phyloP scores from a whole-genome alignment of 169 alveolate genomes.

The Plasmodium gonderi region DNA sequence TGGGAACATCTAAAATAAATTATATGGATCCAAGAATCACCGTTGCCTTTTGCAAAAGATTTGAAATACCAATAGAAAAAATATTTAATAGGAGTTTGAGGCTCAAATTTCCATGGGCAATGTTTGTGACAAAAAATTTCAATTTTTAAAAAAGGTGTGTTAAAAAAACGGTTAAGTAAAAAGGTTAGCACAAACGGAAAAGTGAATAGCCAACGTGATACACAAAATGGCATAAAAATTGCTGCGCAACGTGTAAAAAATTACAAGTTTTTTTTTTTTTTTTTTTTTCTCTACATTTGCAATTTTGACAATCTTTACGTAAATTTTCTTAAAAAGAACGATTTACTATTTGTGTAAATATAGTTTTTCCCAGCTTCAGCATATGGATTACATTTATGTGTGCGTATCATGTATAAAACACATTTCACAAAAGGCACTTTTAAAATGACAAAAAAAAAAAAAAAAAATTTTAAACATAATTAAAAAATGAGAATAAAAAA shows the following conservation, averaged over 20 bases:
- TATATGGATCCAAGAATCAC: slow-evolving; percentile 99
- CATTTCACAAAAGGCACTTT: slow-evolving; percentile 9
- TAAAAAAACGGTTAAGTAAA: neutral
- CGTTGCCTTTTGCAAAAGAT: slow-evolving; percentile 96
- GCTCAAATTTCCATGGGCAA: slow-evolving; percentile 99
- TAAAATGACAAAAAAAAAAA: slow-evolving; percentile 15
- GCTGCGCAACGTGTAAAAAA: neutral
- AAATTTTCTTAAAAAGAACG: neutral
- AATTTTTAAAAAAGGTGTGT: slow-evolving; percentile 82
- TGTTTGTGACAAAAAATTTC: slow-evolving; percentile 95
- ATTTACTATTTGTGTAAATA: neutral
- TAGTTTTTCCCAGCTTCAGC: slow-evolving; percentile 8
- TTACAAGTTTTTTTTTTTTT: no score
- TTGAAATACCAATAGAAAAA: slow-evolving; percentile 97
- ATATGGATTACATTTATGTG: neutral
- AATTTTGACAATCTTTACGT: neutral
- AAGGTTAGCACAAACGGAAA: neutral
- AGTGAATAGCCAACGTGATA: neutral
- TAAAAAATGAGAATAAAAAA: neutral
- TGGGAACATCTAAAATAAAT: slow-evolving; percentile 99
- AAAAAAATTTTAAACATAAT: neutral
- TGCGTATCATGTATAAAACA: neutral
- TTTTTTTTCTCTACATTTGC: neutral
- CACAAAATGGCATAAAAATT: no score
- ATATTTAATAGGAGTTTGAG: slow-evolving; percentile 92